These are phyloP conservation scores for Ambrosia trifida DNA, from an alignment of 129 eudicot species.

Conservation along the genomic window DNA sequence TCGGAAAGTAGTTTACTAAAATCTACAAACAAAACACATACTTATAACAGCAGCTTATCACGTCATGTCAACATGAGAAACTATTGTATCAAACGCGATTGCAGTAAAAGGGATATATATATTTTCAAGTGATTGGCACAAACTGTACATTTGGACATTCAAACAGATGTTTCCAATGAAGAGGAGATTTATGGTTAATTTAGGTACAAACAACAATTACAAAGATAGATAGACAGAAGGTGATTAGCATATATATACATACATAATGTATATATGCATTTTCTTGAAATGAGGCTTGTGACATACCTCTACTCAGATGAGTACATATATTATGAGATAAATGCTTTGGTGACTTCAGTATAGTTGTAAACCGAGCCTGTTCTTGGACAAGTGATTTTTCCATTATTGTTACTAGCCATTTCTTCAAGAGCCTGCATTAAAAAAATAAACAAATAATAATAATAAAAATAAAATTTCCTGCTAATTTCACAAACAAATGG, in stretches of 20 bases:
- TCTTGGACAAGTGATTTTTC: conserved; percentile 86
- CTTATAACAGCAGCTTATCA: too few species aligned
- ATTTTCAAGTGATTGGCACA: conserved; percentile 15
- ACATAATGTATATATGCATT: conserved; percentile 4
- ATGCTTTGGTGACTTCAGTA: conserved; percentile 72
- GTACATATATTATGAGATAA: conserved; percentile 53
- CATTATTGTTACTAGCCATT: conserved; percentile 78
- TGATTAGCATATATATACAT: conserved; percentile 28
- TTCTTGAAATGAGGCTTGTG: conserved; percentile 11
- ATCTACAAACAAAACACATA: too few species aligned
- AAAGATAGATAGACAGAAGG: conserved; percentile 28
- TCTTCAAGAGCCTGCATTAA: conserved; percentile 84
- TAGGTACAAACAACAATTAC: conserved; percentile 37
- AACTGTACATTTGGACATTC: conserved; percentile 36
- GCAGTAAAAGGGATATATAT: background rate
- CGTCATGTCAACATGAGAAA: background rate
- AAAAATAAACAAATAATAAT: background rate
- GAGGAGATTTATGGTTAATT: conserved; percentile 22
- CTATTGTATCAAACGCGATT: background rate
- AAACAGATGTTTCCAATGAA: conserved; percentile 28
- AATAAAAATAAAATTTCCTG: background rate
- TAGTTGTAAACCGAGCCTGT: conserved; percentile 65
- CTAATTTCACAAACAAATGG: background rate
- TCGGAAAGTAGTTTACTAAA: too few species aligned
- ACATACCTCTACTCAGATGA: conserved; percentile 18